Base-by-base conservation (phyloP, 108 stramenopile species). In the Nitzschia sp. region DNA sequence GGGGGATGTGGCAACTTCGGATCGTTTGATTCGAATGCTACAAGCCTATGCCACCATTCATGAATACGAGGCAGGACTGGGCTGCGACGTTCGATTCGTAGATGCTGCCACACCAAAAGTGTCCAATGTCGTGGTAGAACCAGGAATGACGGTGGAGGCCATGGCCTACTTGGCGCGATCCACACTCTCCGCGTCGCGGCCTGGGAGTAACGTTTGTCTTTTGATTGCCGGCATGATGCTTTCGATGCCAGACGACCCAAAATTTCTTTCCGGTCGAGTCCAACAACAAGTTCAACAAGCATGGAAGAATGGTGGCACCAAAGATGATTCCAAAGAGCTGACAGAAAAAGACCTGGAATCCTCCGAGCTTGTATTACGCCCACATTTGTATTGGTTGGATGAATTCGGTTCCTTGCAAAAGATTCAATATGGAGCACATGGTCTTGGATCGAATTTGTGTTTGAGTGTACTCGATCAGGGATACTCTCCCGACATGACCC, bases 321-420 rank as follows among this genome's bases (percentile, higher is more conserved):
- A 51, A 4, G 19, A 17, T n/a, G 23, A 54, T 23, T 26, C 6
- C 17, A 23, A 29, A 18, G 19, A 30, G 11, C 18, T 28, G 8
- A 69, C 38, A 9, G 64, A 46, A 59, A 25, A 68, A 59, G 30
- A 1, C 25, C 47, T 15, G 3, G 38, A 34, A 27, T 18, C 18
- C 13, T 3, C 48, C 6, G 60, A 17, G 34, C 34, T 24, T 17
- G 29, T 26, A 2, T 51, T 68, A 1, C 23, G 64, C 53, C 91
- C 91, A 46, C 75, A 64, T 46, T 71, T 92, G 27, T 89, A 81
- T 67, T 89, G 91, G 91, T 64, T 92, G 13, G 91, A 92, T 64
- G 83, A 89, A 59, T 88, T 88, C 59, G 91, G 91, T 15, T 87
- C 91, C 9, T 70, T 84, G 33, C 91, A 89, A 63, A 58, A 47